Evolutionary conservation across 2,329 filamentous ascomycete genomes (phyloP).

Genomic region (Sporothrix pseudoabietina): DNA sequence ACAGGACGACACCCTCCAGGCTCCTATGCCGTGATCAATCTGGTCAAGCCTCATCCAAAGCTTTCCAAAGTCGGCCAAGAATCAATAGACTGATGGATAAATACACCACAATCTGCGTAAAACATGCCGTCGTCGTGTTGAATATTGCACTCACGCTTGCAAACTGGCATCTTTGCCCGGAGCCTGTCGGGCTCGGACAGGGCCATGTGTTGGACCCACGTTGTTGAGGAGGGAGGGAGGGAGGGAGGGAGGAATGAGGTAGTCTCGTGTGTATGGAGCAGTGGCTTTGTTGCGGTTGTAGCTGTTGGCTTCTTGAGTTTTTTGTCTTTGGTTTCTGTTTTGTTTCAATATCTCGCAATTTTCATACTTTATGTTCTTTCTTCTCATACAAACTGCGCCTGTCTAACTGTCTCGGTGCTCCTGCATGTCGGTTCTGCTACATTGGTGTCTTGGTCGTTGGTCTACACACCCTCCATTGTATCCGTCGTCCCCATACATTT

Average conservation of each 20-base stretch:
- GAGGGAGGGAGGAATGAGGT: neutral
- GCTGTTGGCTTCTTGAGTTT: too few species aligned
- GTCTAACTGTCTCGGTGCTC: neutral
- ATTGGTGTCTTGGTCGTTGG: neutral
- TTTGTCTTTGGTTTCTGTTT: neutral
- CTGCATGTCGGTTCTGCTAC: slow-evolving; percentile 5
- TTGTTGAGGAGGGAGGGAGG: neutral
- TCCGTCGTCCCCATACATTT: neutral
- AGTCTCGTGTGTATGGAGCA: neutral
- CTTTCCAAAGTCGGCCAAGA: neutral
- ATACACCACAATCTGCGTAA: neutral
- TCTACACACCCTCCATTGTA: neutral
- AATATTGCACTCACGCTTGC: neutral
- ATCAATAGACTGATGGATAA: neutral
- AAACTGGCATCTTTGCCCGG: neutral
- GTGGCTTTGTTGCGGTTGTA: neutral
- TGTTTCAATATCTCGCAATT: neutral
- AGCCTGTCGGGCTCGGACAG: neutral
- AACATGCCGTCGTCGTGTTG: neutral
- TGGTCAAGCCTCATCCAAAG: neutral
- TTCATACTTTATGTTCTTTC: neutral
- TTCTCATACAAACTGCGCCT: neutral
- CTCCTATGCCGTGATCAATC: neutral
- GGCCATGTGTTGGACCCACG: neutral
- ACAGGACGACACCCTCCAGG: neutral